phyloP scores from a whole-genome alignment of 2,329 filamentous ascomycete species.

The Alternaria sp. region DNA sequence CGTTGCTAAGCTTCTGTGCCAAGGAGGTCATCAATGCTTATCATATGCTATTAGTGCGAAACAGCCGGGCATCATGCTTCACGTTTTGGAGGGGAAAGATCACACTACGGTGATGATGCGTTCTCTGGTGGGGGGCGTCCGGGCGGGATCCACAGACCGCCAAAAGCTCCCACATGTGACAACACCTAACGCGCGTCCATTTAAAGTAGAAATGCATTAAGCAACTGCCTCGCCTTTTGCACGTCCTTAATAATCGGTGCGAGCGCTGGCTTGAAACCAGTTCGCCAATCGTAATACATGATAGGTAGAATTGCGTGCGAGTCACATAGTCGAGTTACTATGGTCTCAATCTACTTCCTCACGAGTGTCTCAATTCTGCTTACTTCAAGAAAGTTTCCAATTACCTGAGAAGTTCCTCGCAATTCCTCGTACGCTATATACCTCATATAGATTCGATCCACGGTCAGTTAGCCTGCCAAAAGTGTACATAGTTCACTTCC shows the following conservation, averaged over 20 bases:
- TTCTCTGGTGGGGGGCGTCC: neutral
- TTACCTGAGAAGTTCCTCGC: no score
- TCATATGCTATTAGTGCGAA: conserved; percentile 16
- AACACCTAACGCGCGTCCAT: neutral
- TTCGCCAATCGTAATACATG: no score
- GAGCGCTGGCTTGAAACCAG: no score
- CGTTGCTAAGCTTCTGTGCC: conserved; percentile 37
- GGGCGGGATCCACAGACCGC: neutral
- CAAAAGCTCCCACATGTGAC: neutral
- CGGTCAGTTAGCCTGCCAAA: neutral
- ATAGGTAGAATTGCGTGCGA: no score
- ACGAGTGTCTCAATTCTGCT: no score
- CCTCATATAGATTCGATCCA: neutral
- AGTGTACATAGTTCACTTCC: neutral
- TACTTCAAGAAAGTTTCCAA: no score
- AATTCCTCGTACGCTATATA: neutral
- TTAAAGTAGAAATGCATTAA: neutral
- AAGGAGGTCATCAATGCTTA: conserved; percentile 36
- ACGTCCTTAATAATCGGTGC: no score
- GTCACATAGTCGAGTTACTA: no score
- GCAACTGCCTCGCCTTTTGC: no score
- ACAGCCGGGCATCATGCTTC: neutral
- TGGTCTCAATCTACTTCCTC: no score
- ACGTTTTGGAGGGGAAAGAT: neutral
- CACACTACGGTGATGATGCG: neutral